A percentile compares a stretch with the other conserved stretches of the same genome.
These are phyloP conservation scores for Quercus gilva DNA, from an alignment of 306 rosid genomes.

Conservation along the genomic window DNA sequence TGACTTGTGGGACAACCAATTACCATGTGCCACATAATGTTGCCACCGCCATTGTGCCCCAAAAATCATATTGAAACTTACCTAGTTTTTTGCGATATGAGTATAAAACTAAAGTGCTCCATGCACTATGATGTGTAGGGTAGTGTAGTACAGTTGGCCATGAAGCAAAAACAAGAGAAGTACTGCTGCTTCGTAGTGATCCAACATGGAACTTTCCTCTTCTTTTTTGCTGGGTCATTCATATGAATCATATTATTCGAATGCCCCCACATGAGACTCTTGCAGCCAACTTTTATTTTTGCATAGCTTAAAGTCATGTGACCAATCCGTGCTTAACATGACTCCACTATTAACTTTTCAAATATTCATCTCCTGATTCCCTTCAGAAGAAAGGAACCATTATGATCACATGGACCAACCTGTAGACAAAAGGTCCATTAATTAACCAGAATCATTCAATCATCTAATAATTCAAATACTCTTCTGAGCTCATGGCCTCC, in stretches of 20 bases:
- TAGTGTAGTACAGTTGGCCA: slow-evolving; percentile 22
- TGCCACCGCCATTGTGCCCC: neutral
- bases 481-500: slow-evolving; percentile 26
- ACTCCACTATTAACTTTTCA: slow-evolving; percentile 27
- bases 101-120: neutral
- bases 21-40: neutral
- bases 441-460: slow-evolving; percentile 36
- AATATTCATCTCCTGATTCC: slow-evolving; percentile 32
- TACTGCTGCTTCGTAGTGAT: slow-evolving; percentile 6
- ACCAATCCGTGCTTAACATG: slow-evolving; percentile 53
- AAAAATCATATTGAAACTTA: too few relatives aligned
- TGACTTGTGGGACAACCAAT: neutral
- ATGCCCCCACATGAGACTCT: slow-evolving; percentile 19
- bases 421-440: slow-evolving; percentile 33
- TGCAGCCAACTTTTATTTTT: slow-evolving; percentile 23
- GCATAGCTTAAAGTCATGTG: slow-evolving; percentile 44
- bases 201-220: slow-evolving; percentile 7
- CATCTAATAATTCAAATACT: slow-evolving; percentile 36
- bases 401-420: slow-evolving; percentile 82
- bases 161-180: slow-evolving; percentile 18
- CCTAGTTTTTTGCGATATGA: neutral
- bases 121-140: slow-evolving; percentile 21
- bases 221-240: neutral
- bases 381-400: slow-evolving; percentile 37
- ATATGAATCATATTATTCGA: neutral